Conservation (phyloP, 495 filamentous ascomycete species). For the Physcia stellaris region DNA sequence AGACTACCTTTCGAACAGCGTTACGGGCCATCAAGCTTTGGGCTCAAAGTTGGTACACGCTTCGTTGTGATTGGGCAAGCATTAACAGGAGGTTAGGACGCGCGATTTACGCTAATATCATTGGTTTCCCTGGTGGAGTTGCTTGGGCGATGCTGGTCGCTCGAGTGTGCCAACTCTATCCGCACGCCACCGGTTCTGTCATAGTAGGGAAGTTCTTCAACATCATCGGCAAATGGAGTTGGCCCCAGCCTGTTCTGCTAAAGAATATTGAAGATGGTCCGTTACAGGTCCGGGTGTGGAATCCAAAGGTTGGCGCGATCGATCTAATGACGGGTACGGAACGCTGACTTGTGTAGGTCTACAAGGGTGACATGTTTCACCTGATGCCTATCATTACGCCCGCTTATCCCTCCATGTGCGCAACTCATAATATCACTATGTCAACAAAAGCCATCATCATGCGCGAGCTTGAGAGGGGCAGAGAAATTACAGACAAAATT, state of each 20-base stretch:
- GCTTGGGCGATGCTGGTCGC: slow-evolving; percentile 97
- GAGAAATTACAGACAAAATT: slow-evolving; percentile 69
- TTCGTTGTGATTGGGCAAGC: no score
- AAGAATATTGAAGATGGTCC: slow-evolving; percentile 79
- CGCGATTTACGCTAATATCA: slow-evolving; percentile 87
- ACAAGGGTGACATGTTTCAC: slow-evolving; percentile 66
- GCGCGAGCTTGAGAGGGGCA: slow-evolving; percentile 64
- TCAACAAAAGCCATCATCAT: slow-evolving; percentile 78
- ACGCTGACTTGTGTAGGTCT: slow-evolving; percentile 39
- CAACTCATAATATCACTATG: slow-evolving; percentile 80
- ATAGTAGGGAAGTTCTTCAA: slow-evolving; percentile 87
- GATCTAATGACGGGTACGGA: background rate
- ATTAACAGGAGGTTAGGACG: slow-evolving; percentile 32
- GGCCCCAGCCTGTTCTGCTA: slow-evolving; percentile 81
- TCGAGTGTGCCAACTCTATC: slow-evolving; percentile 93
- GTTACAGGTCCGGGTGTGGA: slow-evolving; percentile 79
- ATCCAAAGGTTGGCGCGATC: slow-evolving; percentile 55
- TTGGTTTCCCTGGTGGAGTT: slow-evolving; percentile 91
- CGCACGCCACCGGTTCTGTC: slow-evolving; percentile 71
- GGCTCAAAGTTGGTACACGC: slow-evolving; percentile 56
- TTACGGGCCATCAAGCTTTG: slow-evolving; percentile 88
- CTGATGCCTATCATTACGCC: slow-evolving; percentile 97
- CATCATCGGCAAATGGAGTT: slow-evolving; percentile 81
- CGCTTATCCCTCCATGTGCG: slow-evolving; percentile 91
- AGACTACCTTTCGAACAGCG: slow-evolving; percentile 74